Base-by-base conservation (phyloP, 805 yeast species). In the Spathaspora sp. region DNA sequence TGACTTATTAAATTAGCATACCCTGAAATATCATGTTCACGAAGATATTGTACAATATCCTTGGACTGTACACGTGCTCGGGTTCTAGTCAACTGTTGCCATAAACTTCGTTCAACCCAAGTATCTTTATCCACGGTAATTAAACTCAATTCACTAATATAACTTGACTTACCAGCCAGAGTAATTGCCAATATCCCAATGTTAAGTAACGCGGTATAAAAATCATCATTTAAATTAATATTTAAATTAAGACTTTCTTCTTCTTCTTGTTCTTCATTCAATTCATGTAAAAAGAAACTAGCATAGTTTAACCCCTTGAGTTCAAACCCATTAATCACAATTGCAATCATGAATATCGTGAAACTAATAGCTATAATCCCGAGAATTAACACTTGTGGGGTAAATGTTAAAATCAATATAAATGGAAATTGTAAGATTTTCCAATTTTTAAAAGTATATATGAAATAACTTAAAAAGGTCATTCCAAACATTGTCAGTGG, bases 121-220 rank as follows among this genome's bases (percentile, higher is more conserved):
- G 88, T 85, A 12, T 70, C 65, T 10, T 64, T 61, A n/a, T 81
- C 81, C n/a, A 78, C 61, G 0, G 66, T 61, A 2, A 86, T 68
- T 14, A 74, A 61, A 23, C 82, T 70, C 29, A 79, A 70, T 59
- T 86, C 90, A 47, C 81, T 77, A 42, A 84, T 77, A 62, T 85
- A 87, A 55, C 87, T 82, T 29, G 84, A 80, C 51, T 77, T 79
- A 2, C 87, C 85, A 0, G 88, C 85, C 49, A 86, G 82, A n/a
- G 84, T 80, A 40, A 86, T 76, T 14, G 87, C 81, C 45, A 86
- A 71, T 51, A 81, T 71, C 0, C 89, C 90, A 47, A 83, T 65
- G 59, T 82, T 81, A 57, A 80, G 71, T 49, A 83, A 66, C 0
- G 84, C 80, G 0, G 87, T 77, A 61, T 83, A 82, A 61, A 87